Evolutionary conservation across 495 filamentous ascomycete species (phyloP), one percentile per base, ranked within the genome.

Genomic region (Podospora fimiseda): DNA sequence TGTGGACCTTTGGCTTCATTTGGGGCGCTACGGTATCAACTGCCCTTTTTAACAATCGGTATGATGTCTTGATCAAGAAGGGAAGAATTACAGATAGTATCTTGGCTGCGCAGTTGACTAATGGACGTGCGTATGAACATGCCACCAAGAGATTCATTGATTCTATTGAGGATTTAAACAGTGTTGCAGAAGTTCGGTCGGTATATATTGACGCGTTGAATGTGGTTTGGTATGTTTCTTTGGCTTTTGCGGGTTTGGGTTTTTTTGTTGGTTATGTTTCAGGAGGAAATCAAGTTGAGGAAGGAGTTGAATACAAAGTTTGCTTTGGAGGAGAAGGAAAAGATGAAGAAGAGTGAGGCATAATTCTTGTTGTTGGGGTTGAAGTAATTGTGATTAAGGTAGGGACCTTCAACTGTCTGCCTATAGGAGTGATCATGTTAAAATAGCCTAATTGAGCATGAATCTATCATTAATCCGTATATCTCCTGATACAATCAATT

Each of bases 21-120:
- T 80, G 76, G 77, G 78, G 75, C 1, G 67, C 76, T 0, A 57
- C 75, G 2, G 65, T 81, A 30, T 70, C 77, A 1, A 62, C 68
- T 0, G 66, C 71, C 2, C 66, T 79, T n/a, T 79, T 80, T 65
- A 78, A 78, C 57, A 69, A 61, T 41, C 65, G 58, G 13, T 61
- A 67, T 13, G 52, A 48, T 13, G 18, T 52, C 41, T 49, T 67
- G n/a, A 45, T n/a, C 27, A n/a, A n/a, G 33, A 37, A n/a, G n/a
- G 39, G 16, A 4, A 5, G 39, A 4, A 41, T 41, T 5, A n/a
- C 39, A n/a, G 39, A 41, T 41, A 5, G 6, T 11, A 11, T 33
- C 27, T 6, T 33, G 6, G 11, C 6, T 6, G 27, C 5, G 11
- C 27, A 33, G 27, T 5, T 33, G 6, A 33, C 6, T 11, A 11